These are phyloP conservation scores for Gnomoniopsis sp. DNA, from an alignment of 2,329 filamentous ascomycete species.

Conservation along the genomic window DNA sequence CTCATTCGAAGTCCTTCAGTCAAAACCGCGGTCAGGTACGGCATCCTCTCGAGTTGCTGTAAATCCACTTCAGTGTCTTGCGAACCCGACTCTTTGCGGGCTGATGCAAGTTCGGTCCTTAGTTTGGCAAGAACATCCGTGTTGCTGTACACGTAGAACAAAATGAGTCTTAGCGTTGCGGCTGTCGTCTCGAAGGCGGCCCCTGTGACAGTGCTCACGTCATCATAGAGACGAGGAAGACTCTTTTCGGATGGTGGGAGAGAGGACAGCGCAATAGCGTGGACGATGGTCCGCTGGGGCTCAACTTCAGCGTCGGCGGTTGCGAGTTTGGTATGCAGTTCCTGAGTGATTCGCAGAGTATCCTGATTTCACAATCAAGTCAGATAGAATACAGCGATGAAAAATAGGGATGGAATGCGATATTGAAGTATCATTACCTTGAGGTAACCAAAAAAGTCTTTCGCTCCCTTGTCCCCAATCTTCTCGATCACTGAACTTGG, in stretches of 20 bases:
- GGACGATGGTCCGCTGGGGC: conserved; percentile 27
- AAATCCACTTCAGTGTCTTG: conserved; percentile 12
- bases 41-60: conserved; percentile 27
- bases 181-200: conserved; percentile 37
- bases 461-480: conserved; percentile 1
- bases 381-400: not conserved
- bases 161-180: conserved; percentile 29
- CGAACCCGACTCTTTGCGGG: not conserved
- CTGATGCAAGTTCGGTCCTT: conserved; percentile 29
- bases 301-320: conserved; percentile 4
- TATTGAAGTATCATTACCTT: not conserved
- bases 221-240: conserved; percentile 27
- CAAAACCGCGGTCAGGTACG: conserved; percentile 41
- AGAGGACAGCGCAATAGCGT: conserved; percentile 26
- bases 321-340: not conserved
- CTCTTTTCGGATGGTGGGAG: conserved; percentile 33
- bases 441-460: conserved; percentile 4
- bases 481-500: conserved; percentile 9
- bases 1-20: conserved; percentile 43
- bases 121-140: conserved; percentile 28
- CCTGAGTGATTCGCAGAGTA: conserved; percentile 4
- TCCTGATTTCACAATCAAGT: not conserved
- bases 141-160: conserved; percentile 33
- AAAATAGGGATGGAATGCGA: not conserved
- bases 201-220: conserved; percentile 28